Evolutionary conservation across 148 eudicot genomes (phyloP).

Genomic region (Rhododendron mucronatum): DNA sequence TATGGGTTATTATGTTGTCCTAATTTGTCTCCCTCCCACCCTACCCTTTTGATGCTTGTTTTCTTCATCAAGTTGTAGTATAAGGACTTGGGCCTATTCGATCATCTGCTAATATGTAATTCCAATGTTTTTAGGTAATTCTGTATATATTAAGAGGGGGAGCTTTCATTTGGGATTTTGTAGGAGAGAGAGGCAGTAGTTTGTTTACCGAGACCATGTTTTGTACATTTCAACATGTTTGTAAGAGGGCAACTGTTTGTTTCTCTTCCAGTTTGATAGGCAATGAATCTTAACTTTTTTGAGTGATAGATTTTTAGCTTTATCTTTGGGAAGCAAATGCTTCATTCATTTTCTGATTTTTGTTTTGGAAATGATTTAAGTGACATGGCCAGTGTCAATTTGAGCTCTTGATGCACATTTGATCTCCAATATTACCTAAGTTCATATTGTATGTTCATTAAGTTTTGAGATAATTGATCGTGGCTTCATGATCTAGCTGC

Average conservation of each 20-base stretch:
- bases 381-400: not conserved
- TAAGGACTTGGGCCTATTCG: not conserved
- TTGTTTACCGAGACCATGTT: not conserved
- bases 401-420: not conserved
- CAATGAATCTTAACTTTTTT: not conserved
- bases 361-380: no score
- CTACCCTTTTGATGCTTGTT: not conserved
- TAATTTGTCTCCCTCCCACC: not conserved
- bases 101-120: not conserved
- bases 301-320: not conserved
- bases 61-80: not conserved
- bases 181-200: not conserved
- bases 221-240: not conserved
- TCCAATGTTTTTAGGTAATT: not conserved
- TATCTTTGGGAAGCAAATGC: not conserved
- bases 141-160: not conserved
- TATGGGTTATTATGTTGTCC: not conserved
- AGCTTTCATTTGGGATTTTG: not conserved
- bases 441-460: not conserved
- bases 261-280: not conserved
- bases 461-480: not conserved
- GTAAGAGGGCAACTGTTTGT: not conserved
- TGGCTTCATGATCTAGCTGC: not conserved
- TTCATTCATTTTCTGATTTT: not conserved
- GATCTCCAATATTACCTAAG: not conserved